A percentile compares a stretch with the other conserved stretches of the same genome.
Conservation (phyloP, 2,329 filamentous ascomycete species). For the Cercospora berteroae region DNA sequence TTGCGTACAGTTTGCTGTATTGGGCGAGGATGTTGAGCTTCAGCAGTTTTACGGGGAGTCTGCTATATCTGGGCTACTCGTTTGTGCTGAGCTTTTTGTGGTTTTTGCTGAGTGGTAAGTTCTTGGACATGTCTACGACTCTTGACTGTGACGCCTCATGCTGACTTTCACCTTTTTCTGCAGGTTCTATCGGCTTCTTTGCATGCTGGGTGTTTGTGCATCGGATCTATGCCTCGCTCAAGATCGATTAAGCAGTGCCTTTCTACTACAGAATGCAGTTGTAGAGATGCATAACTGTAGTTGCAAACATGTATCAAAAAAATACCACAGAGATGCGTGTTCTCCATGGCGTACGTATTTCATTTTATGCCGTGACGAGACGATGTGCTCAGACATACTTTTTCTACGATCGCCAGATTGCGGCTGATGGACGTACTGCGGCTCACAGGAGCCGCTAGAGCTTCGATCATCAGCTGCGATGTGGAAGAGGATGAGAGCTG, state of each 20-base stretch:
- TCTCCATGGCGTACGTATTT: neutral
- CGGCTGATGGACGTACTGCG: neutral
- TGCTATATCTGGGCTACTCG: conserved; percentile 92
- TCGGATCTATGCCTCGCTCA: conserved; percentile 96
- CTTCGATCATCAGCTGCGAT: neutral
- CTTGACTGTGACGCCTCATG: conserved; percentile 8
- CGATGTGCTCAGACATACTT: conserved; percentile 7
- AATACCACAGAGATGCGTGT: neutral
- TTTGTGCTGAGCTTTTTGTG: conserved; percentile 84
- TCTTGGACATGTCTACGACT: neutral
- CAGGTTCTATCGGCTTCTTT: conserved; percentile 93
- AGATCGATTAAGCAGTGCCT: conserved; percentile 69
- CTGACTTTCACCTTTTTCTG: conserved; percentile 14
- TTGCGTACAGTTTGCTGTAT: conserved; percentile 85
- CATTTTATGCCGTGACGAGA: neutral
- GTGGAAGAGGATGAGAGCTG: neutral
- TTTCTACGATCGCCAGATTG: neutral
- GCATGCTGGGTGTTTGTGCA: conserved; percentile 91
- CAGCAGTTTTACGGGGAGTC: conserved; percentile 77
- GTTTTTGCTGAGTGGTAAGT: conserved; percentile 88
- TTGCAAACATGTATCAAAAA: neutral
- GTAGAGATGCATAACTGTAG: neutral
- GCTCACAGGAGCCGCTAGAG: neutral
- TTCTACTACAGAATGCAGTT: neutral
- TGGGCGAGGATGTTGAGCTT: conserved; percentile 86